Base-by-base conservation (phyloP, 148 eudicot species). In the Spergularia marina region DNA sequence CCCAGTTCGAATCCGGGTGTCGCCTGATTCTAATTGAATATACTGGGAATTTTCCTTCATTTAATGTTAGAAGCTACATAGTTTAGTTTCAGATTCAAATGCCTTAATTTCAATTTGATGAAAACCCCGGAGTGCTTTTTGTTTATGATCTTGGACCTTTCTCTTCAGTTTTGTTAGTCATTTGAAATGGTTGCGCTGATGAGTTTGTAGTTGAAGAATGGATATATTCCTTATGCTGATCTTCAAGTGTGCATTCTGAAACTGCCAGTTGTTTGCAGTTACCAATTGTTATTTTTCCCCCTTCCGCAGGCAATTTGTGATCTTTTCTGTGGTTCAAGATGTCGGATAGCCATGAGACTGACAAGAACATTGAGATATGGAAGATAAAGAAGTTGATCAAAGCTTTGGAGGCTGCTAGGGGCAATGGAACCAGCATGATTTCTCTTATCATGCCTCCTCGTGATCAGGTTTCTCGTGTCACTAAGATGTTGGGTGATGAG, bases 381-480 rank as follows among this genome's bases (percentile, higher is more conserved):
- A 80, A 80, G 79, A 76, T 80, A 40, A 80, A 80, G 76, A 80
- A 80, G 71, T 52, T 80, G 73, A 80, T 80, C 34, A 80, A 80
- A 65, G 83, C 79, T 15, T 34, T 80, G 18, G 83, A 80, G 76
- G 83, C 83, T 76, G 83, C 83, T 16, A 76, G 79, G 62, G 83
- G 83, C 7, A 80, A 80, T 72, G 83, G 83, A 39, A 80, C 83
- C 15, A 80, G 83, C 79, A 80, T 80, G 83, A 80, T 80, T 65
- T 80, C 83, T 53, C 83, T 80, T 23, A 80, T 80, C 83, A 80
- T 80, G 83, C 83, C 83, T 71, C 83, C 83, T 20, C 79, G 79
- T 49, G 83, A 80, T 80, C 83, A 80, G 47, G 53, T 80, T 76
- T 72, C 83, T 65, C 67, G 83, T 41, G 83, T 80, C 10, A 77